A percentile compares a stretch with the other conserved stretches of the same genome.
Conservation (phyloP, 176 grass and related monocot genomes). For the Zea mays region DNA sequence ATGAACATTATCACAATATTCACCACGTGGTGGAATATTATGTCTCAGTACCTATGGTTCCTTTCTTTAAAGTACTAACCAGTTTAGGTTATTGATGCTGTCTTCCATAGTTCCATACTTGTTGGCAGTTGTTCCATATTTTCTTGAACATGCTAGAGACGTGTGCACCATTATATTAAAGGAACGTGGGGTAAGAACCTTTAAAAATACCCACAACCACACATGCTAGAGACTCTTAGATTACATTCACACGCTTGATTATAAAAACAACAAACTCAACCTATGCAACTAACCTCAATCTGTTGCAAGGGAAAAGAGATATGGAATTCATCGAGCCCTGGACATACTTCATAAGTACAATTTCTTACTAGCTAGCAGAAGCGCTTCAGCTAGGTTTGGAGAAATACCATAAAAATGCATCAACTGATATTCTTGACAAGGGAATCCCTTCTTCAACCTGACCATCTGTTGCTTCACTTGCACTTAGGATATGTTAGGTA, state of each 20-base stretch:
- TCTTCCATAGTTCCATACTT: neutral
- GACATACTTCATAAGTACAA: no score
- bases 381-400: no score
- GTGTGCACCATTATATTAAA: neutral
- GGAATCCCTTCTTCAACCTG: no score
- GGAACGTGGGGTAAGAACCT: neutral
- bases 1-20: conserved; percentile 8
- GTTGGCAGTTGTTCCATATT: neutral
- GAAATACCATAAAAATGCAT: no score
- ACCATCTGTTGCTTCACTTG: no score
- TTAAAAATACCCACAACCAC: neutral
- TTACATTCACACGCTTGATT: neutral
- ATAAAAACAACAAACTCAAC: neutral
- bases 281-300: neutral
- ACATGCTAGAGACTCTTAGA: neutral
- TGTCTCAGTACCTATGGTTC: neutral
- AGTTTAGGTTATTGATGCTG: neutral
- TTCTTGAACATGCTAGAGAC: neutral
- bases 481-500: no score
- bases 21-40: neutral
- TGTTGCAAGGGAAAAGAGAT: no score
- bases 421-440: no score
- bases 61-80: neutral
- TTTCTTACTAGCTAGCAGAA: no score
- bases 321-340: no score